Percentiles rank a stretch among this genome's conserved stretches.
Conservation (phyloP, 2,329 filamentous ascomycete genomes). For the Trichophyton benhamiae region DNA sequence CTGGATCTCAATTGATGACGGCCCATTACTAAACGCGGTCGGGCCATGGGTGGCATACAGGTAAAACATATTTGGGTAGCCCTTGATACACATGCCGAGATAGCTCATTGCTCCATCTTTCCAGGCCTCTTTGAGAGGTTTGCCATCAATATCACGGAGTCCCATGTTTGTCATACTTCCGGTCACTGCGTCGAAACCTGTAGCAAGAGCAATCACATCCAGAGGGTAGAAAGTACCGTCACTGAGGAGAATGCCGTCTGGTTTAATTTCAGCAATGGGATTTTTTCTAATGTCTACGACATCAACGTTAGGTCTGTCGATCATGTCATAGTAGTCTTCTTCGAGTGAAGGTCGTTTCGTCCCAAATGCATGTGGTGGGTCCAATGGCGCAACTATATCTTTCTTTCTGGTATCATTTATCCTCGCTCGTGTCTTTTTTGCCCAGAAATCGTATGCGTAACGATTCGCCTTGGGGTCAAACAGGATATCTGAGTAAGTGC, state of each 20-base stretch:
- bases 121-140: slow-evolving; percentile 26
- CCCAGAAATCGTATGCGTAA: slow-evolving; percentile 45
- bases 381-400: slow-evolving; percentile 42
- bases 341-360: slow-evolving; percentile 41
- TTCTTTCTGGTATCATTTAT: slow-evolving; percentile 39
- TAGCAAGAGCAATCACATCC: slow-evolving; percentile 31
- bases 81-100: slow-evolving; percentile 18
- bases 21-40: slow-evolving; percentile 45
- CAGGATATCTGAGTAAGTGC: slow-evolving; percentile 41
- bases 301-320: slow-evolving; percentile 37
- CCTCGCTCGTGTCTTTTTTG: slow-evolving; percentile 39
- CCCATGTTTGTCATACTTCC: slow-evolving; percentile 27
- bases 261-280: slow-evolving; percentile 30
- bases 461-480: slow-evolving; percentile 38
- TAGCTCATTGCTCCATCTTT: slow-evolving; percentile 26
- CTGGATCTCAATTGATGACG: slow-evolving; percentile 42
- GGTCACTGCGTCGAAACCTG: slow-evolving; percentile 31
- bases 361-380: slow-evolving; percentile 44
- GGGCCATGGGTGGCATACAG: slow-evolving; percentile 46
- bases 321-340: slow-evolving; percentile 40
- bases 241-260: slow-evolving; percentile 29
- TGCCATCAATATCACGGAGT: slow-evolving; percentile 20
- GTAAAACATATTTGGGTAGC: slow-evolving; percentile 41
- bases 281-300: slow-evolving; percentile 36
- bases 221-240: slow-evolving; percentile 28